Base-by-base conservation (phyloP, 805 yeast genomes). In the Cyberlindnera euphorbiiphila region DNA sequence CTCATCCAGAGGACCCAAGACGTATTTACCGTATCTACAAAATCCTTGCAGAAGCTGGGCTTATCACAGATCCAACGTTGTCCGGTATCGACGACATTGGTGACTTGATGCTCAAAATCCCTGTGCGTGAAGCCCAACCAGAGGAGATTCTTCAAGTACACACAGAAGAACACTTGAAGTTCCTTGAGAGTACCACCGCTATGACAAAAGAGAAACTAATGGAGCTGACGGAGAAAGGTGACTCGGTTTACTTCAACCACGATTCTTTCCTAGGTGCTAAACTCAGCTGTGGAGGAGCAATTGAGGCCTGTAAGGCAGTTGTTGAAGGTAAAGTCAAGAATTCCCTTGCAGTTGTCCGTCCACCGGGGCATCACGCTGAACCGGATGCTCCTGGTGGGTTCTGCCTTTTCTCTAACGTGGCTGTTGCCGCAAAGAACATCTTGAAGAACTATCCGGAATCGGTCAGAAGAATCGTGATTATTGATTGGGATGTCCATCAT, bases 291-390 rank as follows among this genome's bases (percentile, higher is more conserved):
- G 99, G 99, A 39, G 98, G 98, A 25, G 82, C 95, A 21, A 93
- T 93, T 34, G 98, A 93, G 61, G 95, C 96, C 2, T 89, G 98
- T 60, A 77, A 78, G 47, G 95, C 98, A 0, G 98, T 93, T 15
- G 84, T 93, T 9, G 97, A 89, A 57, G 95, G 96, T 3, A 67
- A 72, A 39, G 98, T 91, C 21, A 87, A 87, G 56, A 93, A 93
- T 57, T 81, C 97, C 0, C 57, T 93, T 34, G 99, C 98, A 0
- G 85, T 93, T 7, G 96, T 93, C 12, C 76, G 99, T 48, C 99
- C 99, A 2, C 99, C 99, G 0, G 99, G 99, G 6, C 99, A 93
- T 65, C 99, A 93, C 57, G 98, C 98, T 1, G 99, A 94, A 56
- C 98, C 99, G 2, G 93, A 86, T 49, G 69, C 88, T 12, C 95